Base-by-base conservation (phyloP, 192 early-diverging fungal species). In the Backusella mclennaniae region DNA sequence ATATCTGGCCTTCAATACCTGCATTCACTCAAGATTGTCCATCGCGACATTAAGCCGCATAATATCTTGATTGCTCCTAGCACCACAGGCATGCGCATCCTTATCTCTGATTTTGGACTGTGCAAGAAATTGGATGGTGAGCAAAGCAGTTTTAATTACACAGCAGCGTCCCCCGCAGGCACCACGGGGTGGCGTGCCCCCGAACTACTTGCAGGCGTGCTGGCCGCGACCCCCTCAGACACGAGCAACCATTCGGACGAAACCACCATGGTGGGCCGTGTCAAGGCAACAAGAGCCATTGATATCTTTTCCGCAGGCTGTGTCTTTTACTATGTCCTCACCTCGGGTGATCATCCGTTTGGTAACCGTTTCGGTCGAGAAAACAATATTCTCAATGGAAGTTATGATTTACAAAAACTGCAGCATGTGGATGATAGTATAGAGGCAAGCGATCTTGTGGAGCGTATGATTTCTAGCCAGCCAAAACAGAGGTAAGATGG, bases 111-210 rank as follows among this genome's bases (percentile, higher is more conserved):
- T 79, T 99, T 99, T 88, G 98, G 98, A 44, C 86, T 99, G 72
- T 96, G 95, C 68, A 94, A 97, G 71, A 95, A 95, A 44, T 84
- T 99, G 17, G 96, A 95, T 53, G 95, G 94, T 67, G 95, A 97
- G 73, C 94, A 97, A 74, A 95, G 92, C 68, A 94, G 93, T 52
- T 98, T 99, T 85, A 92, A 96, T 79, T 96, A 97, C 80, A 99
- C 97, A 4, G 77, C 90, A 23, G 82, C 91, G 39, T 91, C 91
- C 71, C 83, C 87, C 33, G 95, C 89, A 35, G 97, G 98, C 19
- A 99, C 98, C 0, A 87, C 96, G 70, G 98, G 98, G 9, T 99
- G 98, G 98, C 88, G 98, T 17, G 98, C 98, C 5, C 96, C 97
- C 5, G 98, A 99, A 85, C 92, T 87, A 49, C 75, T 89, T 46